Conservation (phyloP, 2,329 filamentous ascomycete species). For the Fusarium sp. region DNA sequence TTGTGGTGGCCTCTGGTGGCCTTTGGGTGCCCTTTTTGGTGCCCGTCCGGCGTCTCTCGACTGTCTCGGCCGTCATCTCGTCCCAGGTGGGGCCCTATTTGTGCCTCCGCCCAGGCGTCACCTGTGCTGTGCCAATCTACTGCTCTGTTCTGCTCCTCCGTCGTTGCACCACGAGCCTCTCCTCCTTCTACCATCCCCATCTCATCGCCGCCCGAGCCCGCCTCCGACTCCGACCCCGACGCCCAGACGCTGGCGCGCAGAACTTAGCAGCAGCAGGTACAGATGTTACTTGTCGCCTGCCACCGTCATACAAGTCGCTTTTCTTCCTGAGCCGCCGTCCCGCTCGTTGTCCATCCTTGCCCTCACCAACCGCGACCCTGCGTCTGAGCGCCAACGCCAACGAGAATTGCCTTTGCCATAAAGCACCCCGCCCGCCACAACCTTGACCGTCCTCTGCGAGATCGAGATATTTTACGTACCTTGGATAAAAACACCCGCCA, state of each 20-base stretch:
- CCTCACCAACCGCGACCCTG: slow-evolving; percentile 34
- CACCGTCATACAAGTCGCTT: slow-evolving; percentile 45
- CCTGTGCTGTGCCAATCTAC: slow-evolving; percentile 49
- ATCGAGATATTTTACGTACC: slow-evolving; percentile 29
- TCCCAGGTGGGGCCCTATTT: slow-evolving; percentile 48
- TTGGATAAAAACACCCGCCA: slow-evolving; percentile 14
- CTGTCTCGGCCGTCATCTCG: slow-evolving; percentile 49
- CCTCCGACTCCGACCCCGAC: slow-evolving; percentile 36
- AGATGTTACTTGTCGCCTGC: slow-evolving; percentile 46
- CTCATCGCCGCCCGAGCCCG: slow-evolving; percentile 41
- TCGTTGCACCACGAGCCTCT: slow-evolving; percentile 48
- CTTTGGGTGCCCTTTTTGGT: slow-evolving; percentile 36
- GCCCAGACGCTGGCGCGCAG: slow-evolving; percentile 45
- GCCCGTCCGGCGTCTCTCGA: slow-evolving; percentile 37
- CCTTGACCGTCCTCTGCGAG: slow-evolving; percentile 34
- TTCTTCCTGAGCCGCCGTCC: slow-evolving; percentile 40
- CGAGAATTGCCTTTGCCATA: slow-evolving; percentile 43
- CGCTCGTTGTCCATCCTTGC: slow-evolving; percentile 34
- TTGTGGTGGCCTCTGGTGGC: slow-evolving; percentile 33
- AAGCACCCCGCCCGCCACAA: slow-evolving; percentile 45
- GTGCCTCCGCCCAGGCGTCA: slow-evolving; percentile 47
- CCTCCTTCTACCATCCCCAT: slow-evolving; percentile 44
- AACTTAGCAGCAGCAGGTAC: slow-evolving; percentile 36
- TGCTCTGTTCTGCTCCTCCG: slow-evolving; percentile 37
- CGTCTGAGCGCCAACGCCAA: slow-evolving; percentile 43